Evolutionary conservation across 2,329 filamentous ascomycete species (phyloP).

Genomic region (Aspergillus sp.): DNA sequence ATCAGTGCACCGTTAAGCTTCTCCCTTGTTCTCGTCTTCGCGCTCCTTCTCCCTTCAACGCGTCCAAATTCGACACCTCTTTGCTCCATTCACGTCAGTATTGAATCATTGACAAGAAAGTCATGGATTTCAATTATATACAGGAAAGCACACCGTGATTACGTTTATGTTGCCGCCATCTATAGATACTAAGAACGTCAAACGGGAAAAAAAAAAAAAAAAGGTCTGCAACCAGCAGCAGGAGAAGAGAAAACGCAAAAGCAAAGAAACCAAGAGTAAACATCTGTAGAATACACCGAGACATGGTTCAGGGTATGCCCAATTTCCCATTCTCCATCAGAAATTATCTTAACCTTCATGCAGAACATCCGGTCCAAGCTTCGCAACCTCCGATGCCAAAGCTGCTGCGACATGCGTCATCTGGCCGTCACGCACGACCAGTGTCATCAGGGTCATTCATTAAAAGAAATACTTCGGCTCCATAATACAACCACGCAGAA

Average conservation of each 20-base stretch:
- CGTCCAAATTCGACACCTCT: too few relatives aligned
- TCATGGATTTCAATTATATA: not conserved
- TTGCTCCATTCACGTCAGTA: too few relatives aligned
- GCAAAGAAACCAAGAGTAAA: constrained; percentile 8
- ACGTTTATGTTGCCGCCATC: constrained; percentile 14
- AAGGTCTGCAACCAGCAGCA: constrained; percentile 16
- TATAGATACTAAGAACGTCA: constrained; percentile 15
- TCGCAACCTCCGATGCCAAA: constrained; percentile 15
- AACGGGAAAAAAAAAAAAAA: not conserved
- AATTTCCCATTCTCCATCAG: constrained; percentile 9
- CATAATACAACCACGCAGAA: constrained; percentile 11
- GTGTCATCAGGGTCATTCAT: constrained; percentile 30
- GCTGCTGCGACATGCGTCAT: constrained; percentile 21
- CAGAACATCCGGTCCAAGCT: constrained; percentile 15
- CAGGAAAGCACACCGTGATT: constrained; percentile 5
- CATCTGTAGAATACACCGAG: constrained; percentile 22
- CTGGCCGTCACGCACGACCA: constrained; percentile 25
- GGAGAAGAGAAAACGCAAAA: not conserved
- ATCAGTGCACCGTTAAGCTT: not conserved
- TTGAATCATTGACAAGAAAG: not conserved
- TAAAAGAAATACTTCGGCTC: constrained; percentile 25
- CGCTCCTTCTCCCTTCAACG: not conserved
- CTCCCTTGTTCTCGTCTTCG: not conserved
- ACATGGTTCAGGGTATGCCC: constrained; percentile 4
- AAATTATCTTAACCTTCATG: constrained; percentile 16